Conservation (phyloP, 495 filamentous ascomycete species). For the Xanthoparmelia taractica region DNA sequence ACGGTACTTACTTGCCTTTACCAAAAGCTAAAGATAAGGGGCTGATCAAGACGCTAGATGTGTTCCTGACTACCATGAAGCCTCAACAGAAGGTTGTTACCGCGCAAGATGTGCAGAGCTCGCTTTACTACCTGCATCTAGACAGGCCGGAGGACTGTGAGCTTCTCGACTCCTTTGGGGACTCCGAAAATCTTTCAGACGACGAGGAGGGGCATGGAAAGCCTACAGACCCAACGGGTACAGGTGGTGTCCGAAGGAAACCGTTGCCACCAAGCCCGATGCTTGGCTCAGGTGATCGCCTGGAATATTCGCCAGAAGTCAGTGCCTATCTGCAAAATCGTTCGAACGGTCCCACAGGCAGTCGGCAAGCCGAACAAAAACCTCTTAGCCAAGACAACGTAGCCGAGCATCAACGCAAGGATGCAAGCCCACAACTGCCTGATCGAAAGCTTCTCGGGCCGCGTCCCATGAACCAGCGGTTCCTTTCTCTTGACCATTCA, state of each 20-base stretch:
- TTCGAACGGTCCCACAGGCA: neutral
- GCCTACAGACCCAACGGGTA: neutral
- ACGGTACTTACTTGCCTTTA: slow-evolving; percentile 49
- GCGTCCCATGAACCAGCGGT: slow-evolving; percentile 19
- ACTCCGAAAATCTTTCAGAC: neutral
- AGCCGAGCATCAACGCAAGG: slow-evolving; percentile 77
- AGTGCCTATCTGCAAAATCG: slow-evolving; percentile 8
- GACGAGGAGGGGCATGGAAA: neutral
- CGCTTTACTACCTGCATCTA: slow-evolving; percentile 85
- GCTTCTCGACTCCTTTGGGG: slow-evolving; percentile 30
- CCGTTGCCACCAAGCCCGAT: slow-evolving; percentile 58
- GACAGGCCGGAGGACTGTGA: slow-evolving; percentile 55
- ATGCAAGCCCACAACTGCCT: slow-evolving; percentile 41
- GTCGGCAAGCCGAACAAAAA: slow-evolving; percentile 5
- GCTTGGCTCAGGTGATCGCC: slow-evolving; percentile 49
- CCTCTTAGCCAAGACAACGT: slow-evolving; percentile 58
- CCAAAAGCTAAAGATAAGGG: neutral
- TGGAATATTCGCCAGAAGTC: slow-evolving; percentile 9
- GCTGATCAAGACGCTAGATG: slow-evolving; percentile 48
- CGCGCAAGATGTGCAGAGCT: slow-evolving; percentile 75
- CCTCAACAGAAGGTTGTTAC: slow-evolving; percentile 82
- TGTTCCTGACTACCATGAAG: slow-evolving; percentile 88
- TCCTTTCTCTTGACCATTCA: slow-evolving; percentile 6
- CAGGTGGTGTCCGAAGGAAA: slow-evolving; percentile 16
- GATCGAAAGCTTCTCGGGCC: slow-evolving; percentile 22